A percentile compares a stretch with the other conserved stretches of the same genome.
Evolutionary conservation across 2,329 filamentous ascomycete genomes (phyloP).

Genomic region (Chrysoporthe deuterocubensis): DNA sequence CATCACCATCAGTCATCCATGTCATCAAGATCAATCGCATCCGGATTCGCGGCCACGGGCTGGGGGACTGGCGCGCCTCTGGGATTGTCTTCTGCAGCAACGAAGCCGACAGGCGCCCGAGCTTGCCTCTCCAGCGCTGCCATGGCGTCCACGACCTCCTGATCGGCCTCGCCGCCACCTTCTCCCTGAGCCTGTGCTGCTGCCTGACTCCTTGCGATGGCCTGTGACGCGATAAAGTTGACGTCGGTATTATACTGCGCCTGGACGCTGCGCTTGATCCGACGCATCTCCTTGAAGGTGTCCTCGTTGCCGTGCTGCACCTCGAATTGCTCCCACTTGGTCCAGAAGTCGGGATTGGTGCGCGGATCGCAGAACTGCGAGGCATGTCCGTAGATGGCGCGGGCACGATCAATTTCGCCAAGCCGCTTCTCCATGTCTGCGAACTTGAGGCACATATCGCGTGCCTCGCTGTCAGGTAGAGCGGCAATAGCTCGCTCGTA

Average conservation of each 20-base stretch:
- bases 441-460: conserved; percentile 98
- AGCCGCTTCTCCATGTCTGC: conserved; percentile 67
- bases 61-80: conserved; percentile 55
- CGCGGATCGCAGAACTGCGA: conserved; percentile 97
- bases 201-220: conserved; percentile 78
- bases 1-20: conserved; percentile 60
- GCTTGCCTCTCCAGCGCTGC: conserved; percentile 85
- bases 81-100: conserved; percentile 79
- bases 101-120: conserved; percentile 87
- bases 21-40: conserved; percentile 81
- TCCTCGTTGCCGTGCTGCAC: conserved; percentile 98
- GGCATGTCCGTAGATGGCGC: conserved; percentile 94
- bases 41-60: conserved; percentile 69
- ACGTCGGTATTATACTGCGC: conserved; percentile 99
- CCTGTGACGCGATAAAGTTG: conserved; percentile 97
- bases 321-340: conserved; percentile 96
- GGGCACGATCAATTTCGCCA: conserved; percentile 78
- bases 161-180: conserved; percentile 48
- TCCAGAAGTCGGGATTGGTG: conserved; percentile 89
- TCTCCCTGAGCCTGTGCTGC: conserved; percentile 50
- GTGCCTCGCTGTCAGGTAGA: conserved; percentile 90
- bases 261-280: conserved; percentile 95
- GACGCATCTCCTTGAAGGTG: conserved; percentile 98
- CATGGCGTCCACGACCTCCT: conserved; percentile 78
- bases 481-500: conserved; percentile 95